Conservation (phyloP, 768 basidiomycete species). For the Floccularia luteovirens region DNA sequence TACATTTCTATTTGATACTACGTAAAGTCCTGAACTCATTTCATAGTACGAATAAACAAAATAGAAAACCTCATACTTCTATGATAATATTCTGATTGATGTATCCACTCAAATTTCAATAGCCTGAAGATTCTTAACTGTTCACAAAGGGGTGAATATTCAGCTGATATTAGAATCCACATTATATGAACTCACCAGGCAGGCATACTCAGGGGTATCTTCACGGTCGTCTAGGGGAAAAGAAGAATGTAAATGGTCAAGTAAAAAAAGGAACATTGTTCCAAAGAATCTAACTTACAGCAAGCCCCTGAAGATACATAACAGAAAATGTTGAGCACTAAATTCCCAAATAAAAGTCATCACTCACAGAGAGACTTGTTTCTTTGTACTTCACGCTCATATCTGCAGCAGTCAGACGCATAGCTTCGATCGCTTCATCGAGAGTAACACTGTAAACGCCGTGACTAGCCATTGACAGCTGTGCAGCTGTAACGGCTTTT, state of each 20-base stretch:
- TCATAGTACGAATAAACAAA: too few relatives aligned
- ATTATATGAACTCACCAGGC: slow-evolving; percentile 45
- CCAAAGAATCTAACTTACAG: slow-evolving; percentile 20
- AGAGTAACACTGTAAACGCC: slow-evolving; percentile 82
- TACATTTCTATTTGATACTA: too few relatives aligned
- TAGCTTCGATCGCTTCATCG: slow-evolving; percentile 94
- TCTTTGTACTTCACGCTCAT: slow-evolving; percentile 97
- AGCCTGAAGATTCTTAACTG: too few relatives aligned
- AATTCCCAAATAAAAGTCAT: slow-evolving; percentile 3
- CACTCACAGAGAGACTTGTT: slow-evolving; percentile 79
- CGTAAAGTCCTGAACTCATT: too few relatives aligned
- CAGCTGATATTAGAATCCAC: neutral
- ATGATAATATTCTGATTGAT: too few relatives aligned
- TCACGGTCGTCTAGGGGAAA: slow-evolving; percentile 54
- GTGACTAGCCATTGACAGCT: slow-evolving; percentile 88
- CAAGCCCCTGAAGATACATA: slow-evolving; percentile 26
- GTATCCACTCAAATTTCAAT: too few relatives aligned
- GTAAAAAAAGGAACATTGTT: slow-evolving; percentile 4
- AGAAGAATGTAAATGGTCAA: slow-evolving; percentile 6
- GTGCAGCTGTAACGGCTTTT: slow-evolving; percentile 90
- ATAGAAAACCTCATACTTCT: too few relatives aligned
- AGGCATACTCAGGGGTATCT: slow-evolving; percentile 79
- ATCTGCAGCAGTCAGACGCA: slow-evolving; percentile 87
- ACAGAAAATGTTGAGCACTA: slow-evolving; percentile 4
- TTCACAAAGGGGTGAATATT: too few relatives aligned